Conservation (phyloP, 2,329 filamentous ascomycete genomes). For the Chlorencoelia australis region DNA sequence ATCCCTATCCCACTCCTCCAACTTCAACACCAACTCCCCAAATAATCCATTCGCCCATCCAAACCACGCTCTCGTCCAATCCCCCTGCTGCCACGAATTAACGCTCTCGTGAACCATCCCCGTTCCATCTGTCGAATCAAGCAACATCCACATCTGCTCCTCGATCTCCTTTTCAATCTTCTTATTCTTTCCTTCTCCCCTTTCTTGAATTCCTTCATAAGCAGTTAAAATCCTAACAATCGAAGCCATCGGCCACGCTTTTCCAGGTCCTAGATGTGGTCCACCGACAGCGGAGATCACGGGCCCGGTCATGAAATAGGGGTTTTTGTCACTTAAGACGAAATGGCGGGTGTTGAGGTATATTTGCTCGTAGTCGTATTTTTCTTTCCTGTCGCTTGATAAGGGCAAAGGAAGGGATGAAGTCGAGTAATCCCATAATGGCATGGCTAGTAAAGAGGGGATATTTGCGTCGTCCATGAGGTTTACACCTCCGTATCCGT, state of each 20-base stretch:
- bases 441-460: constrained; percentile 54
- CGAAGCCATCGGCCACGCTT: constrained; percentile 45
- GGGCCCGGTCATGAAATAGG: constrained; percentile 52
- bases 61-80: constrained; percentile 46
- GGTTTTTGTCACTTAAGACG: constrained; percentile 67
- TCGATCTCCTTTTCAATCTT: constrained; percentile 21
- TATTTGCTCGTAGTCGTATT: constrained; percentile 41
- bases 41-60: constrained; percentile 60
- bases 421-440: constrained; percentile 46
- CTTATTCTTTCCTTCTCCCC: no score
- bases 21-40: constrained; percentile 4
- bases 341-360: constrained; percentile 75
- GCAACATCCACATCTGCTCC: constrained; percentile 19
- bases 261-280: constrained; percentile 50
- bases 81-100: constrained; percentile 30
- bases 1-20: constrained; percentile 3
- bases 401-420: constrained; percentile 17
- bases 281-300: constrained; percentile 61
- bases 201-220: constrained; percentile 13
- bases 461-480: constrained; percentile 69
- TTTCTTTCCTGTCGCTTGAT: background rate
- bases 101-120: constrained; percentile 41
- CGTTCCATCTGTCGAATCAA: constrained; percentile 16
- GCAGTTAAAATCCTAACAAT: constrained; percentile 42
- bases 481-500: constrained; percentile 47